Evolutionary conservation across 257 asterid species (phyloP), one percentile per base, ranked within the genome.

Genomic region (Solanum paucissectum): DNA sequence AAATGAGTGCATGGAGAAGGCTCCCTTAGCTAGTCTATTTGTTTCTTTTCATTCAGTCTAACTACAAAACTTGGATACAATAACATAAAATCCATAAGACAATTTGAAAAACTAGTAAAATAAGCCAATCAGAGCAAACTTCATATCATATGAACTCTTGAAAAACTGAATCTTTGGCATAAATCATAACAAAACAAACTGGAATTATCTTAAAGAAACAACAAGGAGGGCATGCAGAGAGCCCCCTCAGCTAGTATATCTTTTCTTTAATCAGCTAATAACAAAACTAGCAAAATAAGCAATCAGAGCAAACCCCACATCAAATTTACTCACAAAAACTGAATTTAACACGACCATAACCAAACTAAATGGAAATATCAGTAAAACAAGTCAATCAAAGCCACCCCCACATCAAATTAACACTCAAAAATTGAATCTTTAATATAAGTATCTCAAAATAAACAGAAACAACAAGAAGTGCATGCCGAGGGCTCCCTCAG

Each of bases 21-120:
- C 91, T 84, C 66, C 98, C 98, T 33, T 90, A 93, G 88, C 94
- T 94, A 89, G 94, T 89, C 98, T 97, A 93, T n/a, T 55, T 32
- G 40, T 20, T 52, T 13, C 18, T 4, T 52, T 18, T 18, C 62
- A 52, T 5, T 69, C 86, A 33, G 16, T 34, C 46, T 9, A 73
- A 74, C 40, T 36, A 74, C 18, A 74, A 2, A 52, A 18, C 62
- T 52, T 18, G 62, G n/a, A 52, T 18, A 52, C 10, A 71, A 29
- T 71, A 71, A 71, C 21, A 14, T 69, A 29, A 14, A 33, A 71
- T 1, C 58, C 83, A 69, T 33, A 27, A 12, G 11, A 46, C 44
- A 18, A 38, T 40, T 86, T 23, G 38, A 44, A 7, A n/a, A 85
- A 16, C 12, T 20, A 23, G 14, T 18, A 33, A 83, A 58, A n/a